A percentile compares a stretch with the other conserved stretches of the same genome.
Conservation (phyloP, 2,329 filamentous ascomycete species). For the Alternaria sp. region DNA sequence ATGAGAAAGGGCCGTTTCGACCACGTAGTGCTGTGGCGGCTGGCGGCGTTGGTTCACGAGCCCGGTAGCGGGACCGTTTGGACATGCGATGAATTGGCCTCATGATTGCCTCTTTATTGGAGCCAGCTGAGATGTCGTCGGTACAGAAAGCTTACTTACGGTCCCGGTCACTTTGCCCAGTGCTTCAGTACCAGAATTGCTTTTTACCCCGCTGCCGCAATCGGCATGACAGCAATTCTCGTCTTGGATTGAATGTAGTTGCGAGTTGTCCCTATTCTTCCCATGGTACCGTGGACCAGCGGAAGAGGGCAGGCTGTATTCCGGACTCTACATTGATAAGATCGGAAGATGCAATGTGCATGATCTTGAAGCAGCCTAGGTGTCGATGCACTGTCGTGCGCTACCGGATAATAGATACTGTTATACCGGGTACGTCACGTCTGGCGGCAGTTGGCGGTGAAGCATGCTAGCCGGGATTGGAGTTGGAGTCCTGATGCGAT, state of each 20-base stretch:
- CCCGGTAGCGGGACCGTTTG: neutral
- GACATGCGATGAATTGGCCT: neutral
- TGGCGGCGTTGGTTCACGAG: neutral
- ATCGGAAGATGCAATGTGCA: neutral
- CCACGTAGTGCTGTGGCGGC: neutral
- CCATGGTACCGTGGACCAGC: constrained; percentile 8
- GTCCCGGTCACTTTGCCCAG: neutral
- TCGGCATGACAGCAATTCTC: neutral
- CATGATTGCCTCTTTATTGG: neutral
- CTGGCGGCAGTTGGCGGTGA: constrained; percentile 10
- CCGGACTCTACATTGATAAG: neutral
- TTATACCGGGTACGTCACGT: constrained; percentile 8
- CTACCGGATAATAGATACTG: constrained; percentile 3
- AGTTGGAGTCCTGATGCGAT: constrained; percentile 19
- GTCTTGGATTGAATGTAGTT: neutral
- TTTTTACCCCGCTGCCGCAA: constrained; percentile 1
- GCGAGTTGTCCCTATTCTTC: neutral
- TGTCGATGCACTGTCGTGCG: neutral
- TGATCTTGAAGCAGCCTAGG: neutral
- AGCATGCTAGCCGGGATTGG: constrained; percentile 24
- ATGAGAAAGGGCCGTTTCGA: constrained; percentile 3
- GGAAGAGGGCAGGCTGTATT: neutral
- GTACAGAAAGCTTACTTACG: neutral
- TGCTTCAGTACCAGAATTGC: neutral
- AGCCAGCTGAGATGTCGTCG: neutral